Evolutionary conservation across 2,329 filamentous ascomycete genomes (phyloP).

Genomic region (Lecanicillium sp.): DNA sequence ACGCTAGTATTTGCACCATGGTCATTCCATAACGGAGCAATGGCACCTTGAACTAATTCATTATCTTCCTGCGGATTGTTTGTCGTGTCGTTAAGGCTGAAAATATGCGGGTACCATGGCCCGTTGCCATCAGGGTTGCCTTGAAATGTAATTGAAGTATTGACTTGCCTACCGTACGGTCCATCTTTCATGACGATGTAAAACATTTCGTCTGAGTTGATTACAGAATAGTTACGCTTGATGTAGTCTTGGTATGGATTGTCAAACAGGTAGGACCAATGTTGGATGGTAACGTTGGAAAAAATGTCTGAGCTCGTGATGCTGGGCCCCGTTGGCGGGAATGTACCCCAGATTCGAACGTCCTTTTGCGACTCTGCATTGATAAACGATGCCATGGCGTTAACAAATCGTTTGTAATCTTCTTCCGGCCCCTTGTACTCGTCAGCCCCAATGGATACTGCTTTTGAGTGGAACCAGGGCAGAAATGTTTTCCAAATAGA

Average conservation of each 20-base stretch:
- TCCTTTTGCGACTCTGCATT: slow-evolving; percentile 32
- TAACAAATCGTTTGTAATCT: slow-evolving; percentile 40
- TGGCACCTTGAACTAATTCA: slow-evolving; percentile 12
- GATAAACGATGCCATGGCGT: slow-evolving; percentile 35
- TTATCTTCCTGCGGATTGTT: slow-evolving; percentile 13
- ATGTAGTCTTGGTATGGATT: slow-evolving; percentile 14
- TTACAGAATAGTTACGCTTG: slow-evolving; percentile 14
- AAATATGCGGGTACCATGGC: slow-evolving; percentile 15
- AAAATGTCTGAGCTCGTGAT: slow-evolving; percentile 10
- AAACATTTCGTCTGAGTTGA: slow-evolving; percentile 17
- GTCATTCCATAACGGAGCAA: slow-evolving; percentile 18
- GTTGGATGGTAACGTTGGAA: slow-evolving; percentile 21
- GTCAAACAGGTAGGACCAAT: slow-evolving; percentile 22
- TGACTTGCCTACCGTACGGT: slow-evolving; percentile 38
- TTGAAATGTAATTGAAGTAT: slow-evolving; percentile 30
- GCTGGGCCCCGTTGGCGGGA: slow-evolving; percentile 15
- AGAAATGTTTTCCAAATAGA: slow-evolving; percentile 43
- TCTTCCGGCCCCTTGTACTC: slow-evolving; percentile 40
- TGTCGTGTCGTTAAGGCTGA: slow-evolving; percentile 11
- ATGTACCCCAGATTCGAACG: slow-evolving; percentile 43
- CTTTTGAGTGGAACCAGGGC: slow-evolving; percentile 47
- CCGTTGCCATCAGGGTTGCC: slow-evolving; percentile 11
- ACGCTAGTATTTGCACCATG: slow-evolving; percentile 16
- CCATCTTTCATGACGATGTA: slow-evolving; percentile 21
- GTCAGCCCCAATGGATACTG: slow-evolving; percentile 47